Conservation (phyloP, 2,329 filamentous ascomycete genomes). For the Aspergillus chevalieri region DNA sequence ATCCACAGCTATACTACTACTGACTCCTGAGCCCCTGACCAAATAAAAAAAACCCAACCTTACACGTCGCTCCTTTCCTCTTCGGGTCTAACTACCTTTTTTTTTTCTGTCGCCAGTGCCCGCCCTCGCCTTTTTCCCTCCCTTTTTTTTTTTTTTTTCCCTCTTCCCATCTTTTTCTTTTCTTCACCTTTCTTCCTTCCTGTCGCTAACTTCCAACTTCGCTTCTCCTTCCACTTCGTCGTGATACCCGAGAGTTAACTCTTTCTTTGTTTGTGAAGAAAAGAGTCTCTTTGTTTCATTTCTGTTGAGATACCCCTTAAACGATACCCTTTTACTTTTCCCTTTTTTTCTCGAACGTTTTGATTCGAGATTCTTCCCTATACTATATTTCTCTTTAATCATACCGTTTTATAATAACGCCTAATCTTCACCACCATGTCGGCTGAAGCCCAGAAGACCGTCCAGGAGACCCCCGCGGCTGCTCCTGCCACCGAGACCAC, state of each 20-base stretch:
- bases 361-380: not conserved
- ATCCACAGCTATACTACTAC: not conserved
- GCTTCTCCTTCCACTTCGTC: conserved; percentile 20
- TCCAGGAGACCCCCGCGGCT: conserved; percentile 51
- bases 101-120: conserved; percentile 5
- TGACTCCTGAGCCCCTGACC: not conserved
- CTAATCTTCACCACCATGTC: conserved; percentile 53
- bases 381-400: not conserved
- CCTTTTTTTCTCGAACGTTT: not conserved
- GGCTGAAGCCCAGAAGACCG: conserved; percentile 57
- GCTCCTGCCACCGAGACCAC: conserved; percentile 32
- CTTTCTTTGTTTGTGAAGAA: conserved; percentile 12
- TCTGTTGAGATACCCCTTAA: conserved; percentile 30
- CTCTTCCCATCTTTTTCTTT: conserved; percentile 16
- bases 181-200: conserved; percentile 15
- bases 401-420: conserved; percentile 10
- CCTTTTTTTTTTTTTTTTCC: conserved; percentile 18
- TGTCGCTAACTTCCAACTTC: conserved; percentile 11
- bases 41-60: not conserved
- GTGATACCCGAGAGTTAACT: conserved; percentile 34
- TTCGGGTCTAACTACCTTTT: conserved; percentile 6
- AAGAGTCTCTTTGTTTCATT: conserved; percentile 24
- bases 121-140: conserved; percentile 16
- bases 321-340: not conserved
- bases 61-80: not conserved